Base-by-base conservation (phyloP, 176 grass and related monocot genomes). In the Stipa capillata region DNA sequence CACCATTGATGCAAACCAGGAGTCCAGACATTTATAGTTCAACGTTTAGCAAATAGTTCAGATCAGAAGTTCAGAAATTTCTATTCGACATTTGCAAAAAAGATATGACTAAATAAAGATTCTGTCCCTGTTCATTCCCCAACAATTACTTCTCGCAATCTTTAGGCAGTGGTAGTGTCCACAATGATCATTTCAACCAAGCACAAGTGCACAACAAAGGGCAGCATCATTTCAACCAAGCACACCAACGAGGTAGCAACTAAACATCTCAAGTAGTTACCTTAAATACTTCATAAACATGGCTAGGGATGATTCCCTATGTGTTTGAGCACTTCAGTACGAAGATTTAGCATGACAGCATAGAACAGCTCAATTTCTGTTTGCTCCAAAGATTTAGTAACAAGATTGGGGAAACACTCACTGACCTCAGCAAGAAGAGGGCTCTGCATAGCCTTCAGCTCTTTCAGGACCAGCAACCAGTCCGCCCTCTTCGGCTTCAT, bases 401-500 rank as follows among this genome's bases (percentile, higher is more conserved):
- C 16, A 52, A 76, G 12, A 52, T 14, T 21, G 15, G 2, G n/a
- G 44, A 71, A 37, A 89, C 48, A 58, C 27, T 1, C 74, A 47
- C 88, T 33, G 7, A 95, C 96, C 90, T 93, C 81, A 14, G 85
- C 65, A 51, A 89, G 64, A 66, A 93, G 79, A 15, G 80, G 86
- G 81, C 78, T 85, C 11, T 86, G 80, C 77, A 93, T 85, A 20
- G 48, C 84, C 51, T 85, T 84, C 15, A 93, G 77, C 73, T 99
- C 88, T 87, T 89, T 95, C 18, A 99, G 58, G 62, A 91, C 82
- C 24, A 85, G 73, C 69, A 99, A 56, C 92, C 92, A 99, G 71
- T 99, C 92, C 23, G 90, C 84, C 53, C 96, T 93, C 81, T 65
- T 85, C 2, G 96, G 92, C 49, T 69, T 91, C 96, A 91, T 95